Evolutionary conservation across 2,329 filamentous ascomycete genomes (phyloP).

Genomic region (Cephalotrichum gorgonifer): DNA sequence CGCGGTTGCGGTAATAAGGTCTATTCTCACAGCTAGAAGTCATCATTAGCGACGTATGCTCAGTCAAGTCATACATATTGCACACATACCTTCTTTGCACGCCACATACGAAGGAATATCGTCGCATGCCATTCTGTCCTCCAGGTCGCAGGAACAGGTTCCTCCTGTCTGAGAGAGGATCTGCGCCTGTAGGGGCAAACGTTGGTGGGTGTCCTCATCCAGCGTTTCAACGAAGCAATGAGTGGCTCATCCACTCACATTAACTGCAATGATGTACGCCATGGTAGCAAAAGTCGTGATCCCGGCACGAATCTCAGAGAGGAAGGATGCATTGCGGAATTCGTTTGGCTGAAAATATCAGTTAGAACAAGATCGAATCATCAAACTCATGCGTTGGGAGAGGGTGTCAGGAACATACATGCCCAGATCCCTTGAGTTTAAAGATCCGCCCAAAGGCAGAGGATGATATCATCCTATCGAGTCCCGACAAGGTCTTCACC

Average conservation of each 20-base stretch:
- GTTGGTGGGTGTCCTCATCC: not conserved
- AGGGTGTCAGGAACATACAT: slow-evolving; percentile 34
- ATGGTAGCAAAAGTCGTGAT: slow-evolving; percentile 72
- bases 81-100: slow-evolving; percentile 34
- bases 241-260: slow-evolving; percentile 28
- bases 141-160: slow-evolving; percentile 56
- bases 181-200: not conserved
- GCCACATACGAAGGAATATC: slow-evolving; percentile 29
- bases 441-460: slow-evolving; percentile 46
- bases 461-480: slow-evolving; percentile 18
- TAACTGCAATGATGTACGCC: slow-evolving; percentile 76
- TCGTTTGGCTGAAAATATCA: slow-evolving; percentile 44
- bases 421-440: slow-evolving; percentile 53
- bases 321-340: slow-evolving; percentile 59
- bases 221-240: not conserved
- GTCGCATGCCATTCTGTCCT: slow-evolving; percentile 34
- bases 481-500: slow-evolving; percentile 15
- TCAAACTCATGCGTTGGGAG: not conserved
- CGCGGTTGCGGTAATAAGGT: slow-evolving; percentile 76
- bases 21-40: slow-evolving; percentile 52
- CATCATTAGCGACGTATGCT: not conserved
- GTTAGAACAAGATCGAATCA: not conserved
- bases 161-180: slow-evolving; percentile 69
- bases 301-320: slow-evolving; percentile 69
- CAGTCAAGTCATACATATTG: not conserved